These are phyloP conservation scores for Sphaerobolus stellatus DNA, from an alignment of 1,284 basidiomycete species.

Conservation along the genomic window DNA sequence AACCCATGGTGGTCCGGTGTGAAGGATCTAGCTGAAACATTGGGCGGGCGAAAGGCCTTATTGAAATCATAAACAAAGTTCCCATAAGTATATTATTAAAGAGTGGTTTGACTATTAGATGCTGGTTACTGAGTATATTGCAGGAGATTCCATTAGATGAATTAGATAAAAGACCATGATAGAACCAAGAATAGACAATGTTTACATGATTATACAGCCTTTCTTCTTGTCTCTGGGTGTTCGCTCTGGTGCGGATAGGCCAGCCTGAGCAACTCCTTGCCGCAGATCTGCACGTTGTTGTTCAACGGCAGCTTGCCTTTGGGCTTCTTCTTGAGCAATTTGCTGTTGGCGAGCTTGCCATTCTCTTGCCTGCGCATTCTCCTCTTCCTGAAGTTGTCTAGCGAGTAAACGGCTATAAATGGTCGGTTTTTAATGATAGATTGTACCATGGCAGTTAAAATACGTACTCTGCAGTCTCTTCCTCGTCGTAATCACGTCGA, in stretches of 20 bases:
- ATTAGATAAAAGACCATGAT: neutral
- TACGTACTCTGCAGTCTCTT: slow-evolving; percentile 19
- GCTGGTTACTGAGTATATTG: neutral
- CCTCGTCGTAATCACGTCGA: slow-evolving; percentile 24
- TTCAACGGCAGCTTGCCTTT: slow-evolving; percentile 16
- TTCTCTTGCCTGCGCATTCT: slow-evolving; percentile 53
- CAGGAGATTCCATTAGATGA: neutral
- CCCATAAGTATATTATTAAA: no score
- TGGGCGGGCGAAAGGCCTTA: slow-evolving; percentile 38
- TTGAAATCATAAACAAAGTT: neutral
- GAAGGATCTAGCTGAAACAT: slow-evolving; percentile 69
- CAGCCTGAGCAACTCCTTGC: slow-evolving; percentile 16
- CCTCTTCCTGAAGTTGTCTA: slow-evolving; percentile 69
- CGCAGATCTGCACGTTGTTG: slow-evolving; percentile 23
- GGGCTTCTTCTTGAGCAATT: slow-evolving; percentile 25
- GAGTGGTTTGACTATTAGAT: no score
- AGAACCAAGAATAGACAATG: slow-evolving; percentile 6
- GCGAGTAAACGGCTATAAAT: slow-evolving; percentile 62
- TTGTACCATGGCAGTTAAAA: neutral
- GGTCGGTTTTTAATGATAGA: neutral
- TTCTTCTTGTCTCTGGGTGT: slow-evolving; percentile 43
- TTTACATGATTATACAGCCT: slow-evolving; percentile 66
- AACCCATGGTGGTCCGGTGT: slow-evolving; percentile 78
- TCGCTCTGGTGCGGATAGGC: neutral
- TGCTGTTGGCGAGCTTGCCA: slow-evolving; percentile 38